These are phyloP conservation scores for Globisporangium nagaii DNA, from an alignment of 352 stramenopile genomes.

Conservation along the genomic window DNA sequence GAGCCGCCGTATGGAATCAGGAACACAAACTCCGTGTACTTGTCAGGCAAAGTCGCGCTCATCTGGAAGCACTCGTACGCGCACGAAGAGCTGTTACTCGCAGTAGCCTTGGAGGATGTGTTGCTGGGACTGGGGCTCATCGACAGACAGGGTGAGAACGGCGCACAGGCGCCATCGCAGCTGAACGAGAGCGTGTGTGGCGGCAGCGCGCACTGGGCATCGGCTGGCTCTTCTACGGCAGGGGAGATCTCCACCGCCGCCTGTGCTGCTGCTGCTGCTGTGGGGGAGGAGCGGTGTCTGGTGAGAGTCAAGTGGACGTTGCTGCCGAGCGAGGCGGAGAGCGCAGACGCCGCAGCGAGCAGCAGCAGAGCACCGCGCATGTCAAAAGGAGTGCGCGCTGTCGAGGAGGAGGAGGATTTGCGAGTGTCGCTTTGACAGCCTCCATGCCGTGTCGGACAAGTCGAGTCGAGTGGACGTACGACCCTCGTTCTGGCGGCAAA, in stretches of 20 bases:
- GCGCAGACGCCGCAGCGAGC: neutral
- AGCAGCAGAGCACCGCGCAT: neutral
- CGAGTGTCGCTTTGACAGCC: too few relatives aligned
- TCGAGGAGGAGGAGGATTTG: neutral
- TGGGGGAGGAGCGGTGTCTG: neutral
- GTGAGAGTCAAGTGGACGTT: neutral
- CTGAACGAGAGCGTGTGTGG: neutral
- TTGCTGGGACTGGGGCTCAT: neutral
- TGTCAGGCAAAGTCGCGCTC: neutral
- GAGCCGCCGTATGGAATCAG: neutral
- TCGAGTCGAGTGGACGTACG: too few relatives aligned
- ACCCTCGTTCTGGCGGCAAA: too few relatives aligned
- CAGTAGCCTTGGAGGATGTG: neutral
- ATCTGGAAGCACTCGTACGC: neutral
- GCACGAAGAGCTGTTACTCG: neutral
- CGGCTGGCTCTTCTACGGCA: too few relatives aligned
- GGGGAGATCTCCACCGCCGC: too few relatives aligned
- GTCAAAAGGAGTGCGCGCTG: neutral
- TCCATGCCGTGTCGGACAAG: too few relatives aligned
- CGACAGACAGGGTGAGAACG: neutral
- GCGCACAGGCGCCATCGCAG: neutral
- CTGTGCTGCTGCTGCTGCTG: neutral
- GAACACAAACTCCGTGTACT: neutral
- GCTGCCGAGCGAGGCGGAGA: neutral
- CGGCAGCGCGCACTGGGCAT: neutral